A percentile compares a stretch with the other conserved stretches of the same genome.
Conservation (phyloP, 345 rosid species). For the Eucalyptus cladocalyx region DNA sequence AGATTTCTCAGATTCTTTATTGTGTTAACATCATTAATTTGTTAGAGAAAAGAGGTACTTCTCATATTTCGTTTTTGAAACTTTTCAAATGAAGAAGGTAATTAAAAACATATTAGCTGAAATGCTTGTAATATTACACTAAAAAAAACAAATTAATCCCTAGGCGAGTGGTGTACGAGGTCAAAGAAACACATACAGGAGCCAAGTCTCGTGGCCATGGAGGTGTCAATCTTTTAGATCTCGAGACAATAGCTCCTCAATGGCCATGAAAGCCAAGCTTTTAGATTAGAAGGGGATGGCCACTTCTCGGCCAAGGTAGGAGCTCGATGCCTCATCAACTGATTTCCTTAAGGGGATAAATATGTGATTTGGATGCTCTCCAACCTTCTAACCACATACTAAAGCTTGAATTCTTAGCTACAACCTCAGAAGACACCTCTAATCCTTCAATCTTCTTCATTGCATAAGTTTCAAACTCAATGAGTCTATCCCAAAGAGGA, state of each 20-base stretch:
- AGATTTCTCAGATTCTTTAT: background rate
- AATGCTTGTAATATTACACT: background rate
- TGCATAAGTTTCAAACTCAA: slow-evolving; percentile 24
- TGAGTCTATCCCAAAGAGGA: slow-evolving; percentile 17
- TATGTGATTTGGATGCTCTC: slow-evolving; percentile 1
- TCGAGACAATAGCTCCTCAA: too few relatives aligned
- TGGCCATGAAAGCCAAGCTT: too few relatives aligned
- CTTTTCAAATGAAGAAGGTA: background rate
- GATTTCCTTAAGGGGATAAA: too few relatives aligned
- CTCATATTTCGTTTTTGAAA: too few relatives aligned
- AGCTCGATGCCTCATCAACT: too few relatives aligned
- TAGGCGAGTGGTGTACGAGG: background rate
- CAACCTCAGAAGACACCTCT: slow-evolving; percentile 60
- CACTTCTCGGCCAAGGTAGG: too few relatives aligned
- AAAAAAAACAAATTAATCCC: background rate
- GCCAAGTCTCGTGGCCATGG: background rate
- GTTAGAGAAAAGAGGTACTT: too few relatives aligned
- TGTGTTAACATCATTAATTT: background rate
- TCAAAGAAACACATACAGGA: background rate
- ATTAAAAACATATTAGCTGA: background rate
- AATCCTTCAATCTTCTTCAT: slow-evolving; percentile 18
- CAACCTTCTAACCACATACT: too few relatives aligned
- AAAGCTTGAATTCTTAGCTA: too few relatives aligned
- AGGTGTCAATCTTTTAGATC: too few relatives aligned
- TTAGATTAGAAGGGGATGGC: too few relatives aligned